These are phyloP conservation scores for Fusarium avenaceum DNA, from an alignment of 2,329 filamentous ascomycete genomes.

Conservation along the genomic window DNA sequence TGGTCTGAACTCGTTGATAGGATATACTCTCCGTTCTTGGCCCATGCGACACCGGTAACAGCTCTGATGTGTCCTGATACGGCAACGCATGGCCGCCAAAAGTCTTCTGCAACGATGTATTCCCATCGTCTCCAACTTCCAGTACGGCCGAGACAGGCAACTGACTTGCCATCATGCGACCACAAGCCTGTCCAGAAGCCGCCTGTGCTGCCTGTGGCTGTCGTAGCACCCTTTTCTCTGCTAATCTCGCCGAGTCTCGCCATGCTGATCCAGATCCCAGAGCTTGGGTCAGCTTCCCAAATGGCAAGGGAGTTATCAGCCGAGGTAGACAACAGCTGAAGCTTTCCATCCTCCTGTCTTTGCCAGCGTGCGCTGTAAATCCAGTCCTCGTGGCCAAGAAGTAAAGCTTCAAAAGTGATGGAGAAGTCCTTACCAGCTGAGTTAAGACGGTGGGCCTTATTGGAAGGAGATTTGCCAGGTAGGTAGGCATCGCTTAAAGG, in stretches of 20 bases:
- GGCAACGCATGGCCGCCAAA: slow-evolving; percentile 82
- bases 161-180: slow-evolving; percentile 80
- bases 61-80: slow-evolving; percentile 87
- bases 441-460: slow-evolving; percentile 86
- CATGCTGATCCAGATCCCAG: slow-evolving; percentile 91
- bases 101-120: slow-evolving; percentile 69
- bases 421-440: slow-evolving; percentile 75
- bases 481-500: slow-evolving; percentile 69
- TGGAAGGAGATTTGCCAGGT: slow-evolving; percentile 81
- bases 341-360: slow-evolving; percentile 62
- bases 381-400: slow-evolving; percentile 98
- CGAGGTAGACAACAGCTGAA: slow-evolving; percentile 87
- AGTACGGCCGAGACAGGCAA: slow-evolving; percentile 88
- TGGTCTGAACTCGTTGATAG: slow-evolving; percentile 93
- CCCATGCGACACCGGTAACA: slow-evolving; percentile 87
- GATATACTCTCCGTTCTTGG: slow-evolving; percentile 83
- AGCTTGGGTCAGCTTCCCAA: slow-evolving; percentile 87
- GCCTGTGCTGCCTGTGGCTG: slow-evolving; percentile 93
- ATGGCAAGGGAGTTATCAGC: slow-evolving; percentile 95
- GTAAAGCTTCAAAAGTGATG: slow-evolving; percentile 91
- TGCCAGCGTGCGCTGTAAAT: slow-evolving; percentile 91
- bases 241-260: slow-evolving; percentile 93
- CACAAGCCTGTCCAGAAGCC: slow-evolving; percentile 97
- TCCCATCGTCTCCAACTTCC: slow-evolving; percentile 94
- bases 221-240: slow-evolving; percentile 93